Evolutionary conservation across 1,284 basidiomycete genomes (phyloP).

Genomic region (Cutaneotrichosporon dermatis): DNA sequence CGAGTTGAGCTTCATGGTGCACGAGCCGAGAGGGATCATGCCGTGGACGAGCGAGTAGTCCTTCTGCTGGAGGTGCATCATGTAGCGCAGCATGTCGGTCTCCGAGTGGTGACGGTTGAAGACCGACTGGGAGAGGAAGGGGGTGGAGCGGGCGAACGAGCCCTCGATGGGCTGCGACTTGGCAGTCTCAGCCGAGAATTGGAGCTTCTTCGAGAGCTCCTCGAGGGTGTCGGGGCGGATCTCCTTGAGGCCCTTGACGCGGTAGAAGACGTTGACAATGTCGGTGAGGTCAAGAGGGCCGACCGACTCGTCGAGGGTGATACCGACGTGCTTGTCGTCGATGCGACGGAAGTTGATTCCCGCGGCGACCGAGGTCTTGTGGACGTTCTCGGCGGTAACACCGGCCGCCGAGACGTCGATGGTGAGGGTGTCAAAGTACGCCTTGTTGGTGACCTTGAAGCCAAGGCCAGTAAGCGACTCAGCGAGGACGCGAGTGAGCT

Average conservation of each 20-base stretch:
- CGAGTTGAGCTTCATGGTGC: slow-evolving; percentile 96
- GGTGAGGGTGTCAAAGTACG: slow-evolving; percentile 93
- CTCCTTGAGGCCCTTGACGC: slow-evolving; percentile 41
- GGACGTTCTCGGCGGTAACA: slow-evolving; percentile 63
- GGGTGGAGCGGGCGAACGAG: slow-evolving; percentile 63
- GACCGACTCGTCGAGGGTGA: slow-evolving; percentile 91
- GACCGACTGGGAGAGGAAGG: slow-evolving; percentile 78
- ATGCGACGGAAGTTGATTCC: slow-evolving; percentile 82
- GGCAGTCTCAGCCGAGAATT: slow-evolving; percentile 30
- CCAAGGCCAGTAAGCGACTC: slow-evolving; percentile 66
- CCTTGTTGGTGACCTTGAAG: slow-evolving; percentile 58
- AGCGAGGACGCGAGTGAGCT: slow-evolving; percentile 77
- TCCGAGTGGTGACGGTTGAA: slow-evolving; percentile 96
- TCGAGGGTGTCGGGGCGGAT: slow-evolving; percentile 46
- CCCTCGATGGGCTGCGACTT: slow-evolving; percentile 51
- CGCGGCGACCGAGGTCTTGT: slow-evolving; percentile 62
- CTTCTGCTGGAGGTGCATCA: slow-evolving; percentile 88
- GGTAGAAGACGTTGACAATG: slow-evolving; percentile 77
- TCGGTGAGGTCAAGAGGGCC: slow-evolving; percentile 67
- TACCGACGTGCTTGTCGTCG: slow-evolving; percentile 71
- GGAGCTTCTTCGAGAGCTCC: slow-evolving; percentile 38
- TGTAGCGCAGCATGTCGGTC: slow-evolving; percentile 96
- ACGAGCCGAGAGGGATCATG: slow-evolving; percentile 96
- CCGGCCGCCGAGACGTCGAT: slow-evolving; percentile 60
- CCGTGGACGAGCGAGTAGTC: slow-evolving; percentile 91